Conservation (phyloP, 352 stramenopile species). For the Hyaloperonospora arabidopsidis region DNA sequence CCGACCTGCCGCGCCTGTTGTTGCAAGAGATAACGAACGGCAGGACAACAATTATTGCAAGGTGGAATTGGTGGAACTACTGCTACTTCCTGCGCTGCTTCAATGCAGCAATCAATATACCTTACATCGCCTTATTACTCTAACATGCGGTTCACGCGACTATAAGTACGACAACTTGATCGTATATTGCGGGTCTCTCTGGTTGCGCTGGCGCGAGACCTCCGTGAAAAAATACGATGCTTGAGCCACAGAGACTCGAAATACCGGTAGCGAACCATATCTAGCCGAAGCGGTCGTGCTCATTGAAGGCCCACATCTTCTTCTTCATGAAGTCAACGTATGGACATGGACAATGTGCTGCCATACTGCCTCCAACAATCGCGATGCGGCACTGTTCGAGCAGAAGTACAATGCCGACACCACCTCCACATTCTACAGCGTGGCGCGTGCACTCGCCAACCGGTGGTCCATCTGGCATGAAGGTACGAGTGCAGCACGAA, state of each 20-base stretch:
- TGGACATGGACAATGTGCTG: slow-evolving; percentile 73
- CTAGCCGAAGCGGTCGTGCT: slow-evolving; percentile 67
- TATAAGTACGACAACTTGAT: slow-evolving; percentile 85
- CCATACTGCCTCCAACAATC: slow-evolving; percentile 79
- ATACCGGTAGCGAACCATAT: slow-evolving; percentile 60
- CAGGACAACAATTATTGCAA: too few relatives aligned
- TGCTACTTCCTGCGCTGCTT: too few relatives aligned
- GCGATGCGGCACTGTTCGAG: slow-evolving; percentile 80
- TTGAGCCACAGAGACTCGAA: slow-evolving; percentile 82
- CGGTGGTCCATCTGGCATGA: slow-evolving; percentile 59
- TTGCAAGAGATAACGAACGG: too few relatives aligned
- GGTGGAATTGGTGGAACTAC: too few relatives aligned
- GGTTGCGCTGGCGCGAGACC: slow-evolving; percentile 80
- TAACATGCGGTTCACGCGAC: background rate
- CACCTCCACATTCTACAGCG: slow-evolving; percentile 76
- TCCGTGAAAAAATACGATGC: slow-evolving; percentile 78
- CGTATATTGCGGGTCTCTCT: slow-evolving; percentile 79
- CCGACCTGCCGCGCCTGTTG: too few relatives aligned
- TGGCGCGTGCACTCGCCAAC: slow-evolving; percentile 81
- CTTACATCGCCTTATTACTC: too few relatives aligned
- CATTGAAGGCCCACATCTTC: slow-evolving; percentile 78
- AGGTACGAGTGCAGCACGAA: slow-evolving; percentile 74
- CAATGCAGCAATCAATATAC: too few relatives aligned
- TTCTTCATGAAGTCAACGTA: slow-evolving; percentile 84
- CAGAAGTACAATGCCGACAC: slow-evolving; percentile 74